Evolutionary conservation across 2,329 filamentous ascomycete species (phyloP).

Genomic region (Aspergillus viridinutans): DNA sequence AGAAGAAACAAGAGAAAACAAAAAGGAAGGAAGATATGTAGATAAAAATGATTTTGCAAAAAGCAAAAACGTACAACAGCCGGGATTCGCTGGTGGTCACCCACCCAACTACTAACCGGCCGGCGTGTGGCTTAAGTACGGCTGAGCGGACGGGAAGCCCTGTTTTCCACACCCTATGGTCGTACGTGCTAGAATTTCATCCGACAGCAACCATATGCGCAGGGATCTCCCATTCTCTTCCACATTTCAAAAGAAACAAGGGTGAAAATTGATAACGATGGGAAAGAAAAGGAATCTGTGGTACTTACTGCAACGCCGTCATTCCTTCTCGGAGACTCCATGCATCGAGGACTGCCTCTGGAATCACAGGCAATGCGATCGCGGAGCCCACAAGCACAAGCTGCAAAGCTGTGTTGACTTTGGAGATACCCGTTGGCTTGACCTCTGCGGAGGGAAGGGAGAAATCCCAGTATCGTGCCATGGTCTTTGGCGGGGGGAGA

Average conservation of each 20-base stretch:
- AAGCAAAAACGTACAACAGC: constrained; percentile 41
- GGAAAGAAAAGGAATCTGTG: neutral
- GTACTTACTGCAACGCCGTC: constrained; percentile 42
- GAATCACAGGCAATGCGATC: constrained; percentile 72
- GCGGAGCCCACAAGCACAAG: constrained; percentile 80
- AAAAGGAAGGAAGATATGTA: neutral
- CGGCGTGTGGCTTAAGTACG: constrained; percentile 47
- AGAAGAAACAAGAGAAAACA: neutral
- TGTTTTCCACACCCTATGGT: constrained; percentile 47
- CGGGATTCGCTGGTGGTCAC: constrained; percentile 47
- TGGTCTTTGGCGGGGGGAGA: constrained; percentile 87
- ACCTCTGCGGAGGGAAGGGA: constrained; percentile 61
- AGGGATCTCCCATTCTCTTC: neutral
- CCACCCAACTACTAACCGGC: constrained; percentile 47
- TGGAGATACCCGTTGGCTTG: constrained; percentile 43
- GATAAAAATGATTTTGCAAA: constrained; percentile 8
- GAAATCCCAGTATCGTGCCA: constrained; percentile 94
- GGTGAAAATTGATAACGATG: neutral
- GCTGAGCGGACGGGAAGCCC: constrained; percentile 48
- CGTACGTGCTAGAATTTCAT: constrained; percentile 29
- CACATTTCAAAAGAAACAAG: neutral
- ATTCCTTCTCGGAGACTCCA: constrained; percentile 61
- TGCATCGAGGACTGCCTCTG: constrained; percentile 49
- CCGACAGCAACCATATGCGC: constrained; percentile 10
- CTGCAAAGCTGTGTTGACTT: constrained; percentile 89